Conservation (phyloP, 768 basidiomycete genomes). For the Boletus pseudopeckii region DNA sequence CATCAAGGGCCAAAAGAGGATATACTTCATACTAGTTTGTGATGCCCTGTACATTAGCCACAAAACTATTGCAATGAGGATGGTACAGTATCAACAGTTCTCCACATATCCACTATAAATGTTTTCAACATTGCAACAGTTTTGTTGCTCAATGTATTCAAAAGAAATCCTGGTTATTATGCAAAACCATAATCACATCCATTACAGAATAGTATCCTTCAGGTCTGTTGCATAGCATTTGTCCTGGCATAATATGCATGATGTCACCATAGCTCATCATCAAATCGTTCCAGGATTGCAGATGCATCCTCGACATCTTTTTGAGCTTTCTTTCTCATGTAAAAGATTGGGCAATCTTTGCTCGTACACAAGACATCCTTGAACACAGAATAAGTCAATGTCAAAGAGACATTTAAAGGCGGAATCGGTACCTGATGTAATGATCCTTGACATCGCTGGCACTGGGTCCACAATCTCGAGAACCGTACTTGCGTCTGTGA, state of each 20-base stretch:
- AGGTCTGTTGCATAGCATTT: background rate
- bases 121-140: too few species aligned
- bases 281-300: conserved; percentile 78
- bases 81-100: too few species aligned
- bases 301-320: conserved; percentile 93
- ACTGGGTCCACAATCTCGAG: conserved; percentile 96
- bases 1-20: too few species aligned
- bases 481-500: conserved; percentile 88
- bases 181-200: background rate
- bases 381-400: background rate
- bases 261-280: conserved; percentile 63
- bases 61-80: too few species aligned
- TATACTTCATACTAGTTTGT: too few species aligned
- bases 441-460: conserved; percentile 97
- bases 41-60: too few species aligned
- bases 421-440: conserved; percentile 70
- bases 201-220: background rate
- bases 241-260: background rate
- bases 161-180: background rate
- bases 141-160: too few species aligned
- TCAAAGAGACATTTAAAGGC: background rate
- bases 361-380: conserved; percentile 96
- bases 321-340: conserved; percentile 97
- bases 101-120: too few species aligned
- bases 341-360: conserved; percentile 98